phyloP scores from a whole-genome alignment of 805 yeast species.

The Nakazawaea molendinolei region DNA sequence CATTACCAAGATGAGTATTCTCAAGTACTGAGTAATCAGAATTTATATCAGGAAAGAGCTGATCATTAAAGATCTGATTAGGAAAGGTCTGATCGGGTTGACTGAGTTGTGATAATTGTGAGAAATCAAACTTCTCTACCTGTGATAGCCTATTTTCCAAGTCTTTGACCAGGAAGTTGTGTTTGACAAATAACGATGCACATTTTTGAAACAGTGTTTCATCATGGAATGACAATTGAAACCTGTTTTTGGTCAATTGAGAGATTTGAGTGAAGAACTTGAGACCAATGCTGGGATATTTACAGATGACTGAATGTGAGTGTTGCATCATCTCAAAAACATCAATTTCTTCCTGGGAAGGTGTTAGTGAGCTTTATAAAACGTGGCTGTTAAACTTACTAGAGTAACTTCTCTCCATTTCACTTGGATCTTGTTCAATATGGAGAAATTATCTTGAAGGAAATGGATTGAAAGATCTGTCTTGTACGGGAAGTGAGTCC shows the following conservation, averaged over 20 bases:
- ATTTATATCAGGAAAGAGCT: no score
- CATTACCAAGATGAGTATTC: no score
- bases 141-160: no score
- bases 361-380: no score
- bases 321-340: no score
- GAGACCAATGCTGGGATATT: slow-evolving; percentile 4
- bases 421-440: slow-evolving; percentile 7
- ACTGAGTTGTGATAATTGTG: no score
- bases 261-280: background rate
- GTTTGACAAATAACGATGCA: background rate
- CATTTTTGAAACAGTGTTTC: slow-evolving; percentile 1
- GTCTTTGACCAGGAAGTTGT: background rate
- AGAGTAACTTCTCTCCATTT: slow-evolving; percentile 6
- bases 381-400: background rate
- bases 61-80: no score
- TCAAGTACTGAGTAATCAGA: no score
- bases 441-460: no score
- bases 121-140: no score
- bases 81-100: no score
- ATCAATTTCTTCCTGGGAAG: slow-evolving; percentile 5
- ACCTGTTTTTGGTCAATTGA: background rate
- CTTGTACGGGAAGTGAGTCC: slow-evolving; percentile 12
- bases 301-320: no score
- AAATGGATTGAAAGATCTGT: slow-evolving; percentile 5
- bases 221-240: slow-evolving; percentile 5